Percentiles rank a stretch among this genome's conserved stretches.
Evolutionary conservation across 345 rosid species (phyloP).

Genomic region (Limnanthes douglasii): DNA sequence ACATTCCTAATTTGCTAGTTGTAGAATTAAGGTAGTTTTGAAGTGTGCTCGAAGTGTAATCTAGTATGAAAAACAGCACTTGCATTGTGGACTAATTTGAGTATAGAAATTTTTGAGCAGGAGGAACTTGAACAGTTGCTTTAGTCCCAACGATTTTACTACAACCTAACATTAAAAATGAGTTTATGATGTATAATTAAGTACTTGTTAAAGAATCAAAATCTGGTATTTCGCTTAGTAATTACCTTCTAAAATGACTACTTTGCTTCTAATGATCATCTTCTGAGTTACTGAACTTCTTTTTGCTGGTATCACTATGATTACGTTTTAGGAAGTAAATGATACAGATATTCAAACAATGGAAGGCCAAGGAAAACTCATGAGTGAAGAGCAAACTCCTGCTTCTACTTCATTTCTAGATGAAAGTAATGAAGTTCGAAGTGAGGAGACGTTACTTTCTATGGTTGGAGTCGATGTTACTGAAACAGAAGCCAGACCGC

Average conservation of each 20-base stretch:
- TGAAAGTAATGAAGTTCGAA: constrained; percentile 9
- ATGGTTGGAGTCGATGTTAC: constrained; percentile 11
- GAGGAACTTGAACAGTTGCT: too few species aligned
- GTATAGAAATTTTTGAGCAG: too few species aligned
- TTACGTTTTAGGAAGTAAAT: constrained; percentile 17
- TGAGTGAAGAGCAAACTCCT: constrained; percentile 21
- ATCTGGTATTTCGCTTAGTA: not conserved
- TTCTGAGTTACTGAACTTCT: not conserved
- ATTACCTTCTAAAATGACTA: not conserved
- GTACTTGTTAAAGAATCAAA: too few species aligned
- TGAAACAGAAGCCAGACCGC: constrained; percentile 21
- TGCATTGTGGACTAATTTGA: too few species aligned
- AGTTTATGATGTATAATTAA: too few species aligned
- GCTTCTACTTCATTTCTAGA: constrained; percentile 14
- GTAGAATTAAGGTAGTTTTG: too few species aligned
- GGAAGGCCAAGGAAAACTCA: constrained; percentile 26
- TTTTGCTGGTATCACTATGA: constrained; percentile 1
- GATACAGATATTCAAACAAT: constrained; percentile 21
- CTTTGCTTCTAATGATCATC: not conserved
- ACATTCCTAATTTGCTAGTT: too few species aligned
- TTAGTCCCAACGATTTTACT: too few species aligned
- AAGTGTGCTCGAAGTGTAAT: too few species aligned
- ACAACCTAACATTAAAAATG: too few species aligned
- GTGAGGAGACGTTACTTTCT: constrained; percentile 15
- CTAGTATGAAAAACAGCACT: too few species aligned